Evolutionary conservation across 805 yeast genomes (phyloP), one percentile per base, ranked within the genome.

Genomic region (Teunomyces aglyptinius): DNA sequence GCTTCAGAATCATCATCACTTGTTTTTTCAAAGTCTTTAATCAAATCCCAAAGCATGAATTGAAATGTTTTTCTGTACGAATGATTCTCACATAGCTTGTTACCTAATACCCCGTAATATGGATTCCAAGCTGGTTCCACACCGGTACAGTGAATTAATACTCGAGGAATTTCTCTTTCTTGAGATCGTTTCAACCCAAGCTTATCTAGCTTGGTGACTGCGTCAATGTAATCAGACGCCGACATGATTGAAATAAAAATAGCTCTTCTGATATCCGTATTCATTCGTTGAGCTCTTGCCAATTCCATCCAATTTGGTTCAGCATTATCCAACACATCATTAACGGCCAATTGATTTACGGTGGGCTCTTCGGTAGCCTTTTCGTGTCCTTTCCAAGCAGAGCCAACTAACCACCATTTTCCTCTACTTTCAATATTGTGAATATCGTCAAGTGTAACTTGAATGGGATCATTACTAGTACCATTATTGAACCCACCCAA

Each of bases 381-480:
- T 28, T 45, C 48, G 11, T 44, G 51, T 2, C 96, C 97, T 58
- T 82, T 88, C 97, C 97, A 94, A 0, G 99, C 96, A 1, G 98
- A 88, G 42, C 99, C 99, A 26, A 94, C 92, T 27, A 94, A 73
- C 99, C 99, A 94, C 99, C 99, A 94, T 66, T 92, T 94, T 47
- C 99, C 99, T 53, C 82, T 81, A 0, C 85, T 80, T 11, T 85
- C 87, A 19, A 89, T 76, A 50, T 80, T 81, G 41, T 79, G 81
- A 47, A 94, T 89, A 68, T 94, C 99, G 39, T 81, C 83, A 16
- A 92, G 70, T 2, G 88, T 71, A 0, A 94, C 98, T 54, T 87
- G 89, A 20, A 94, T 74, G 1, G 99, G 87, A 45, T 94, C 98
- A 32, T 71, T 68, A 22, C 66, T 61, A 38, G 76, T 76, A 32